Evolutionary conservation across 495 filamentous ascomycete species (phyloP), one percentile per base, ranked within the genome.

Genomic region (Aspergillus bridgeri): DNA sequence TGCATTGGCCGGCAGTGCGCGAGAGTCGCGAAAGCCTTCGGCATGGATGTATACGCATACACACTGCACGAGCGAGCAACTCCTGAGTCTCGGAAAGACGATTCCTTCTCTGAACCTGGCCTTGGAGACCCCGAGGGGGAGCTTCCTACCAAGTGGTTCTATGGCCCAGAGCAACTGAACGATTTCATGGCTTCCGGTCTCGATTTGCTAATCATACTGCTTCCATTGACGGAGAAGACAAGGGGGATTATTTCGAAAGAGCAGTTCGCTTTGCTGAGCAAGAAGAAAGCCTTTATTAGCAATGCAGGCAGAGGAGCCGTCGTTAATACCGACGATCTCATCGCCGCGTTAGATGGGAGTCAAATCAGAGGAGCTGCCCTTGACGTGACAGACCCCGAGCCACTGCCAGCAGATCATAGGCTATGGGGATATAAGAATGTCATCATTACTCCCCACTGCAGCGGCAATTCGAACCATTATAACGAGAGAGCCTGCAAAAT

Each of bases 371-470:
- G 89, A 23, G 89, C 89, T 1, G 87, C 87, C 45, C 70, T 93
- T 20, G 89, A 93, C 64, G 89, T 91, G 1, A 87, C 88, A 15
- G 87, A 90, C 49, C 89, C 89, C 0, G 89, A 93, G 65, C 89
- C 89, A 1, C 62, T 93, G 61, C 85, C 87, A 0, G 60, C 72
- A 24, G 84, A 82, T 3, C 81, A 84, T 65, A 79, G 82, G 60
- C 65, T 93, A 24, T 90, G 87, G 81, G 79, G 74, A 19, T 69
- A 82, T 57, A 74, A 79, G 59, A 89, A 90, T 70, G 74, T 87
- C 20, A 79, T 85, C 42, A 72, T 92, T 48, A 90, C 87, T 51
- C 89, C 89, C 21, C 89, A 93, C 77, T 75, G 89, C 18, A 87
- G 86, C 67, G 85, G 87, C 15, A 53, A 71, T 55, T 81, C 80